These are phyloP conservation scores for Trametes gibbosa DNA, from an alignment of 768 basidiomycete genomes.

Conservation along the genomic window DNA sequence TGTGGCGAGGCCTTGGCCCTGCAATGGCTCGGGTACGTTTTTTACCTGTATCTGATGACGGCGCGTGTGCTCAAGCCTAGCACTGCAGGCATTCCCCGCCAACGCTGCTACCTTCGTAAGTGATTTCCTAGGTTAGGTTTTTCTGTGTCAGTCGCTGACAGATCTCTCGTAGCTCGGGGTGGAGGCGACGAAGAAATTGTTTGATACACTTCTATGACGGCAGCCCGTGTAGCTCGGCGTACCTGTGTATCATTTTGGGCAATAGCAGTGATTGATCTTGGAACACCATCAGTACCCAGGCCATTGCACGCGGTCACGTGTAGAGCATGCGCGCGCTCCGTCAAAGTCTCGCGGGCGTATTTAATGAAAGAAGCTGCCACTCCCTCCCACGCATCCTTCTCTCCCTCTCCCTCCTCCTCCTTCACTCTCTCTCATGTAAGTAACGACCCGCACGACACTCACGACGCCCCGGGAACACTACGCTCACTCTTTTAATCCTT, in stretches of 20 bases:
- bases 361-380: constrained; percentile 2
- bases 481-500: constrained; percentile 6
- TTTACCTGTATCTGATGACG: neutral
- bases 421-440: constrained; percentile 5
- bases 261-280: neutral
- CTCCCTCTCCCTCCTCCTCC: neutral
- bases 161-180: constrained; percentile 64
- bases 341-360: neutral
- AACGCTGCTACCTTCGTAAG: constrained; percentile 93
- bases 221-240: neutral
- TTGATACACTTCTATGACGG: constrained; percentile 63
- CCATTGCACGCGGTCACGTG: constrained; percentile 3
- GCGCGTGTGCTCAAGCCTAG: neutral
- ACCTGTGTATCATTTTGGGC: constrained; percentile 2
- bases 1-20: constrained; percentile 98
- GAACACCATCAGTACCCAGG: neutral
- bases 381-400: constrained; percentile 6
- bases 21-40: constrained; percentile 87
- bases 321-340: neutral
- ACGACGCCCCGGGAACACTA: neutral
- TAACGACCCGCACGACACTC: constrained; percentile 11
- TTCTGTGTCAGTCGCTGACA: constrained; percentile 30
- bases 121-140: constrained; percentile 18
- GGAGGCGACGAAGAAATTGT: constrained; percentile 79
- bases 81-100: constrained; percentile 83